A percentile compares a stretch with the other conserved stretches of the same genome.
These are phyloP conservation scores for Triticum aestivum DNA, from an alignment of 176 grass and related monocot species.

Conservation along the genomic window DNA sequence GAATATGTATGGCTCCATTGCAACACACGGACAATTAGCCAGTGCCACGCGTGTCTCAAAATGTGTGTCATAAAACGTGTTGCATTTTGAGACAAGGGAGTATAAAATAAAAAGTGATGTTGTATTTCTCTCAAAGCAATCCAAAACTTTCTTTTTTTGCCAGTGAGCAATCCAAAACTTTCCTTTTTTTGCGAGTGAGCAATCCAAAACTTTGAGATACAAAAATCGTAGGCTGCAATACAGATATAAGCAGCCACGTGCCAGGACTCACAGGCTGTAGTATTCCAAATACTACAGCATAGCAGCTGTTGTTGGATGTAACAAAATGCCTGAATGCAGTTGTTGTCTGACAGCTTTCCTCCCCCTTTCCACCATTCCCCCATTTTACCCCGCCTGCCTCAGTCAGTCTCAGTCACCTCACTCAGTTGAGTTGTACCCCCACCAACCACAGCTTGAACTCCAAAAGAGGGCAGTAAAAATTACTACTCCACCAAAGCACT, in stretches of 20 bases:
- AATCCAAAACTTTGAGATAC: too few species aligned
- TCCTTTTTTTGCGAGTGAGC: too few species aligned
- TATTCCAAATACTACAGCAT: not conserved
- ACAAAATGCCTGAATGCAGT: not conserved
- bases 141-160: too few species aligned
- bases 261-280: not conserved
- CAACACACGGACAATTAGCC: too few species aligned
- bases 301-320: conserved; percentile 9
- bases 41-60: too few species aligned
- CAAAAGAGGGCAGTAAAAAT: conserved; percentile 28
- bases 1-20: too few species aligned
- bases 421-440: conserved; percentile 18
- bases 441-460: conserved; percentile 30
- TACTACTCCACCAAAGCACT: not conserved
- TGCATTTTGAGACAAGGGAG: too few species aligned
- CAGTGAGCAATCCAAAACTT: too few species aligned
- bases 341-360: conserved; percentile 38
- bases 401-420: not conserved
- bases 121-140: too few species aligned
- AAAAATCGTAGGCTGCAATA: not conserved
- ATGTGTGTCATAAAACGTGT: too few species aligned
- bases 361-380: not conserved
- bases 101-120: too few species aligned
- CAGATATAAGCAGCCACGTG: not conserved
- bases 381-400: not conserved